A percentile compares a stretch with the other conserved stretches of the same genome.
Evolutionary conservation across 1,284 basidiomycete species (phyloP).

Genomic region (Trichosporon coremiiforme): DNA sequence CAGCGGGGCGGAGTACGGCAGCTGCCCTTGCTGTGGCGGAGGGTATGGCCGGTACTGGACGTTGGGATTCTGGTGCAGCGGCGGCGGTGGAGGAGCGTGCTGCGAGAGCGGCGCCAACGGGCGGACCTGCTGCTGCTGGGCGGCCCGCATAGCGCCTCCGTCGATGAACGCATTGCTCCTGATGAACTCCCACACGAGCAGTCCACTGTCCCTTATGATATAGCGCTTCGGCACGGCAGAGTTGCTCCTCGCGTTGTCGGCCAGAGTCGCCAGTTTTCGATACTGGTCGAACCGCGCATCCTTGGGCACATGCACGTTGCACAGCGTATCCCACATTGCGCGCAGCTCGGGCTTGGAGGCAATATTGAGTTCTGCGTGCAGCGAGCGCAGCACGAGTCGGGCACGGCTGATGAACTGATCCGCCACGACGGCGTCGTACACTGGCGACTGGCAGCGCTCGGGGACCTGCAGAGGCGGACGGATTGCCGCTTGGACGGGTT

Average conservation of each 20-base stretch:
- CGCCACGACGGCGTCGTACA: conserved; percentile 3
- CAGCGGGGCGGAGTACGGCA: neutral
- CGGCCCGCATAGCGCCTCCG: neutral
- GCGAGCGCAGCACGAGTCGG: neutral
- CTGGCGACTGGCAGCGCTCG: neutral
- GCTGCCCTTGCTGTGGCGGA: neutral
- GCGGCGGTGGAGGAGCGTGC: neutral
- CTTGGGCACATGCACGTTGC: neutral
- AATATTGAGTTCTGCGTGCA: neutral
- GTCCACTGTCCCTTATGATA: neutral
- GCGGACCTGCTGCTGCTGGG: neutral
- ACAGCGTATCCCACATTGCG: neutral
- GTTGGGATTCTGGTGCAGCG: too few species aligned
- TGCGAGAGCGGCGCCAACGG: neutral
- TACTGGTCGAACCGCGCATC: neutral
- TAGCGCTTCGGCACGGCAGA: neutral
- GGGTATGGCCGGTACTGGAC: too few species aligned
- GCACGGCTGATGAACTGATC: conserved; percentile 14
- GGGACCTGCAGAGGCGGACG: neutral
- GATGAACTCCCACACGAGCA: conserved; percentile 17
- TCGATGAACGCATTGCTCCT: neutral
- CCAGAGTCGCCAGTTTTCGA: neutral
- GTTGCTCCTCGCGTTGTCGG: neutral
- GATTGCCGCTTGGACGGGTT: neutral
- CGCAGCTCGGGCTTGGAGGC: neutral